These are phyloP conservation scores for Chytriomyces sp. DNA, from an alignment of 192 early-diverging fungal species.

Conservation along the genomic window DNA sequence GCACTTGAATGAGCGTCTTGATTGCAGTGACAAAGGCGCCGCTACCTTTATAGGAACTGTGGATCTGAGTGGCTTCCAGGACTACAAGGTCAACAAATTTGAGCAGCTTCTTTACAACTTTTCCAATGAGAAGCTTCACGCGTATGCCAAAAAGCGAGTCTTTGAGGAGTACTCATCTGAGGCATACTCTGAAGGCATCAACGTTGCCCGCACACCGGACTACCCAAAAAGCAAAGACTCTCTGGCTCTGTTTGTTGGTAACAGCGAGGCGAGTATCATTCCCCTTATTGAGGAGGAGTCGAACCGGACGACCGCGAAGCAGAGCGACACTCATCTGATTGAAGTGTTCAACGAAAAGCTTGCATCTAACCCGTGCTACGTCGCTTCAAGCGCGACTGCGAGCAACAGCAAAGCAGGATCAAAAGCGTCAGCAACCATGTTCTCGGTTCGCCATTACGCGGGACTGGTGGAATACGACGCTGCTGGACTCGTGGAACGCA, in stretches of 20 bases:
- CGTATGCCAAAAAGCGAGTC: conserved; percentile 58
- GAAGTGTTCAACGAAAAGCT: conserved; percentile 28
- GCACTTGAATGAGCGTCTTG: conserved; percentile 82
- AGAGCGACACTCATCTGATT: conserved; percentile 32
- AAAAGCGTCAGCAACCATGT: conserved; percentile 38
- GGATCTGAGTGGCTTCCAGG: conserved; percentile 76
- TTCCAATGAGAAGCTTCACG: conserved; percentile 61
- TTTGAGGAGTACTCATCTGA: conserved; percentile 63
- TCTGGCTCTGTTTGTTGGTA: conserved; percentile 57
- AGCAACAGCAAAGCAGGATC: neutral
- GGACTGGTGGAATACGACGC: conserved; percentile 78
- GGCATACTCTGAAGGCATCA: conserved; percentile 53
- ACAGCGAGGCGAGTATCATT: conserved; percentile 10
- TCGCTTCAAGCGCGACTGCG: conserved; percentile 14
- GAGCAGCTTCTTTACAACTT: conserved; percentile 56
- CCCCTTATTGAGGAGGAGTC: conserved; percentile 28
- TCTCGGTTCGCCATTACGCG: conserved; percentile 78
- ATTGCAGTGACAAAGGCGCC: conserved; percentile 63
- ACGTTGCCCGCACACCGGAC: conserved; percentile 12
- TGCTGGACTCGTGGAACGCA: conserved; percentile 76
- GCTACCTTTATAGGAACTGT: conserved; percentile 81
- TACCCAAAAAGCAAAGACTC: conserved; percentile 49
- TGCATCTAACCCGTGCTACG: conserved; percentile 24
- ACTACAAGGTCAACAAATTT: conserved; percentile 38
- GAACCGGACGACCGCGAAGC: neutral